Percentiles rank a stretch among this genome's conserved stretches.
phyloP scores from a whole-genome alignment of 129 eudicot species.

The Deinandra increscens region DNA sequence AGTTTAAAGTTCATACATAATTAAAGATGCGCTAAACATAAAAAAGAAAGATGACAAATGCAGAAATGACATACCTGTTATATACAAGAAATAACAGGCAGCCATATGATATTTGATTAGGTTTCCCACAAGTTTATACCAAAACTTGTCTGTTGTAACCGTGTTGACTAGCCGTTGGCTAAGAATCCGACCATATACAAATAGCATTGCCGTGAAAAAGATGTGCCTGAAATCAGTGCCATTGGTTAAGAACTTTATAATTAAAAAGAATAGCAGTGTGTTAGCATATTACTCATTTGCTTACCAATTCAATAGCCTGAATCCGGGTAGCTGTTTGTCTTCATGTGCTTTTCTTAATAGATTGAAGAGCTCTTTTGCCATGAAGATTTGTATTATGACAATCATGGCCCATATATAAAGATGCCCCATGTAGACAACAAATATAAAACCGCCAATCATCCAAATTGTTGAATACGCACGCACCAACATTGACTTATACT shows the following conservation, averaged over 20 bases:
- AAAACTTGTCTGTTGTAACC: conserved; percentile 67
- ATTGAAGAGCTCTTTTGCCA: conserved; percentile 84
- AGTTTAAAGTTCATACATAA: neutral
- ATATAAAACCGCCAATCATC: conserved; percentile 90
- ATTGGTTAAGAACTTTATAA: neutral
- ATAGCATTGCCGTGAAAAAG: conserved; percentile 90
- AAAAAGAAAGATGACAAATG: neutral
- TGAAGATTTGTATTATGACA: conserved; percentile 78
- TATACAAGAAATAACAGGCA: conserved; percentile 81
- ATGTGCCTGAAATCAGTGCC: conserved; percentile 63
- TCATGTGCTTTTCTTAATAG: conserved; percentile 68
- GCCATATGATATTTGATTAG: conserved; percentile 89
- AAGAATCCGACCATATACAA: conserved; percentile 88
- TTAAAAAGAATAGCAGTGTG: neutral
- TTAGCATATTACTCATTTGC: neutral
- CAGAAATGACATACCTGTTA: conserved; percentile 56
- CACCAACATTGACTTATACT: conserved; percentile 73
- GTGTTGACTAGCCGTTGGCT: conserved; percentile 87
- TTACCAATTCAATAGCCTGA: conserved; percentile 79
- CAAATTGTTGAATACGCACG: conserved; percentile 76
- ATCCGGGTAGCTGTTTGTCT: conserved; percentile 78
- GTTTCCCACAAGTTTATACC: conserved; percentile 71
- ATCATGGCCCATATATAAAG: conserved; percentile 89
- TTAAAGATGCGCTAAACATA: neutral
- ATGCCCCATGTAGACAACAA: conserved; percentile 82